These are phyloP conservation scores for Penicillium argentinense DNA, from an alignment of 495 filamentous ascomycete genomes.

Conservation along the genomic window DNA sequence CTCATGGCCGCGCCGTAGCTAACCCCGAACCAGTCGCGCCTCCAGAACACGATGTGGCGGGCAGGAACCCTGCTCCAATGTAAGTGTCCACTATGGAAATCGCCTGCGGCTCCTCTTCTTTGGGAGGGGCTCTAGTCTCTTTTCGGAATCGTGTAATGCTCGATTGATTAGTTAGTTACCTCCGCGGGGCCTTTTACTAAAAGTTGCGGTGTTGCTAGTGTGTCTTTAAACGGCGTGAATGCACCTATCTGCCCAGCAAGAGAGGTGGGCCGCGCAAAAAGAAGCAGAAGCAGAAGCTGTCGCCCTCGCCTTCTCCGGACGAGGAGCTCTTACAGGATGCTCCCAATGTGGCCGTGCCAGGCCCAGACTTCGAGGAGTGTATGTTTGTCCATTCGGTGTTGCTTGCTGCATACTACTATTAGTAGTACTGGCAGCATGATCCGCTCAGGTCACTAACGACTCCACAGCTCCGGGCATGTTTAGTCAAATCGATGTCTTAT, in stretches of 20 bases:
- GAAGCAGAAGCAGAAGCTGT: conserved; percentile 40
- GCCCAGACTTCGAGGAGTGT: conserved; percentile 38
- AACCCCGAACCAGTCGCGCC: conserved; percentile 43
- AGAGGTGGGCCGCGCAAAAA: conserved; percentile 55
- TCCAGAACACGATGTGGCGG: conserved; percentile 60
- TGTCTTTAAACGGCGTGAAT: conserved; percentile 50
- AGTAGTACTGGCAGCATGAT: background rate
- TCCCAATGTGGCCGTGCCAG: conserved; percentile 18
- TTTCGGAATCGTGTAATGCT: background rate
- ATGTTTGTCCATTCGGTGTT: conserved; percentile 11
- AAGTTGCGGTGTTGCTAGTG: conserved; percentile 35
- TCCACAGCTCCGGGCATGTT: conserved; percentile 36
- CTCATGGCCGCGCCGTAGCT: background rate
- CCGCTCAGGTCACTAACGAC: conserved; percentile 19
- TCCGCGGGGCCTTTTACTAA: background rate
- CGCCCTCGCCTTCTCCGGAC: conserved; percentile 25
- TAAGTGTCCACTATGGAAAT: conserved; percentile 30
- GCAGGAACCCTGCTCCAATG: conserved; percentile 55
- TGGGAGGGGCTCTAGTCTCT: background rate
- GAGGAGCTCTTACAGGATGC: conserved; percentile 22
- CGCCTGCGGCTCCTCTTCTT: background rate
- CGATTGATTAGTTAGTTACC: background rate
- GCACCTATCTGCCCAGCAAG: conserved; percentile 57
- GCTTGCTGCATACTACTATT: background rate
- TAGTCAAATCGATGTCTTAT: conserved; percentile 44